phyloP scores from a whole-genome alignment of 2,329 filamentous ascomycete genomes.

The Calonectria henricotiae region DNA sequence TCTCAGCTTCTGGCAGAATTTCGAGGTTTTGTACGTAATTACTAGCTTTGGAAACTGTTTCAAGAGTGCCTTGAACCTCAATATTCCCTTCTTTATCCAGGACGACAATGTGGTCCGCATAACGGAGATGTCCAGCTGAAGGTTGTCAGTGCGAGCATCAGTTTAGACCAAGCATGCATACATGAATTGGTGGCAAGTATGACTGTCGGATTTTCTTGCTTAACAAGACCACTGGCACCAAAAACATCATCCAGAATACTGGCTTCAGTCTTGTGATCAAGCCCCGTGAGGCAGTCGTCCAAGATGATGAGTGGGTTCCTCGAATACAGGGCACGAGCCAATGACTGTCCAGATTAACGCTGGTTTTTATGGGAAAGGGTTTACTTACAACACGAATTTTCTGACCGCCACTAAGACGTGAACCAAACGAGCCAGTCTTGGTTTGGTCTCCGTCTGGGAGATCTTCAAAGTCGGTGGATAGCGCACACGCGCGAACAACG shows the following conservation, averaged over 20 bases:
- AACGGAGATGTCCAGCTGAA: neutral
- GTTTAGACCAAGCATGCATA: neutral
- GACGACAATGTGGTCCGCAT: constrained; percentile 4
- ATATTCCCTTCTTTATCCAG: neutral
- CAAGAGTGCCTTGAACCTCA: neutral
- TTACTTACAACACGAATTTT: constrained; percentile 53
- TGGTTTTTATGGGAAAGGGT: too few relatives aligned
- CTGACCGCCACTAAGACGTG: constrained; percentile 60
- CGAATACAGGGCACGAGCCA: constrained; percentile 1
- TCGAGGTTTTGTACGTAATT: neutral
- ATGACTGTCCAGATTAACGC: neutral
- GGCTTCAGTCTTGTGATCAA: constrained; percentile 3
- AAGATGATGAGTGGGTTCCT: constrained; percentile 8
- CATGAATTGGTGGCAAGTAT: constrained; percentile 8
- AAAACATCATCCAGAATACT: constrained; percentile 1
- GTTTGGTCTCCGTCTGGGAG: constrained; percentile 56
- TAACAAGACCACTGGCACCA: neutral
- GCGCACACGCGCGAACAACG: constrained; percentile 49
- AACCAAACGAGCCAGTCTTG: constrained; percentile 57
- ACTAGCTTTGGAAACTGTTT: neutral
- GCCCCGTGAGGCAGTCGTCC: constrained; percentile 8
- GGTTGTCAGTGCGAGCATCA: neutral
- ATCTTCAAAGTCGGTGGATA: constrained; percentile 49
- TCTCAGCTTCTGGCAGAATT: neutral
- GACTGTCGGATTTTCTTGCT: neutral